A percentile compares a stretch with the other conserved stretches of the same genome.
phyloP scores from a whole-genome alignment of 805 yeast genomes.

The Spathaspora sp. region DNA sequence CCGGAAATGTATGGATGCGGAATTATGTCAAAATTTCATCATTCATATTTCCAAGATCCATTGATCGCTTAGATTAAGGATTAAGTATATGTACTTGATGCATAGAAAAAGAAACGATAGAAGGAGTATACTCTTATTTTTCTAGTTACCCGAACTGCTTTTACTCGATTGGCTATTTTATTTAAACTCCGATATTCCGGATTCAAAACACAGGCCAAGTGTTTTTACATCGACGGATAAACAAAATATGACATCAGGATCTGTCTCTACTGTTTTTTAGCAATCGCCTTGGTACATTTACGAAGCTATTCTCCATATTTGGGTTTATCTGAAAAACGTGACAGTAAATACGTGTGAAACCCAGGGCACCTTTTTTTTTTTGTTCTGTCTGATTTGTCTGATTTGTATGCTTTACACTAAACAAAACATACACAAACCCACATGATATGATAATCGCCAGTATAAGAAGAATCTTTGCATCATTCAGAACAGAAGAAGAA shows the following conservation, averaged over 20 bases:
- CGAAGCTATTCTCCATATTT: no score
- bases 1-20: not conserved
- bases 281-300: no score
- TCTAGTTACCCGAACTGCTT: not conserved
- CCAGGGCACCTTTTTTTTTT: no score
- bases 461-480: constrained; percentile 72
- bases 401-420: no score
- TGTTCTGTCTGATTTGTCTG: no score
- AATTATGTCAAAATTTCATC: not conserved
- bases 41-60: not conserved
- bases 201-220: not conserved
- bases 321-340: no score
- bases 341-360: no score
- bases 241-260: no score
- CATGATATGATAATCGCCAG: constrained; percentile 60
- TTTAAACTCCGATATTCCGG: not conserved
- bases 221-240: no score
- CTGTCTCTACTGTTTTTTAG: no score
- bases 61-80: not conserved
- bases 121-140: no score
- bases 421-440: not conserved
- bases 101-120: not conserved
- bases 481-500: constrained; percentile 83
- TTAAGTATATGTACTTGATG: not conserved
- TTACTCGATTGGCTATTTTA: not conserved